Percentiles rank a stretch among this genome's conserved stretches.
Evolutionary conservation across 768 basidiomycete species (phyloP).

Genomic region (Pholiota molesta): DNA sequence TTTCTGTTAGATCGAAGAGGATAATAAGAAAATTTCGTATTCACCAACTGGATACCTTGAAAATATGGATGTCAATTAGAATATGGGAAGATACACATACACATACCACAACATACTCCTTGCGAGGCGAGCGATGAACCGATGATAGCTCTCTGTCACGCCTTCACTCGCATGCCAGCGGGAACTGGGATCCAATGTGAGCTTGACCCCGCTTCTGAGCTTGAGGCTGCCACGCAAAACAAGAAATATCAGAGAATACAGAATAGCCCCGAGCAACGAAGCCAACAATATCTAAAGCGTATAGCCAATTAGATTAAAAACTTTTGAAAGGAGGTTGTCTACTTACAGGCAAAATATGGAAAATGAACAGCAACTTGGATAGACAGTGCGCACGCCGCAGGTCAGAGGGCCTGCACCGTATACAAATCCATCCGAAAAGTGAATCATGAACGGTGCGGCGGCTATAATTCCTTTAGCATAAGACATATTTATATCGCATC

Average conservation of each 20-base stretch:
- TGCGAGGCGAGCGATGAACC: slow-evolving; percentile 63
- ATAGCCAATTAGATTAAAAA: background rate
- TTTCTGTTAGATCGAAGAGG: background rate
- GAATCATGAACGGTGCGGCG: slow-evolving; percentile 38
- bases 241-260: slow-evolving; percentile 66
- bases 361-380: slow-evolving; percentile 49
- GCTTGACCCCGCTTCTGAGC: slow-evolving; percentile 51
- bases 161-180: slow-evolving; percentile 41
- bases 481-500: background rate
- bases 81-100: background rate
- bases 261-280: slow-evolving; percentile 52
- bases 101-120: slow-evolving; percentile 73
- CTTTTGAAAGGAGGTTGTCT: background rate
- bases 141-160: slow-evolving; percentile 52
- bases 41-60: slow-evolving; percentile 62
- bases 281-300: slow-evolving; percentile 56
- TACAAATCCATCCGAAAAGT: slow-evolving; percentile 29
- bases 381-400: slow-evolving; percentile 52
- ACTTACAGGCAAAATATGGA: slow-evolving; percentile 67
- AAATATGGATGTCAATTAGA: slow-evolving; percentile 11
- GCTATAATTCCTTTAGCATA: slow-evolving; percentile 24
- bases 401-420: slow-evolving; percentile 57
- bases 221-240: slow-evolving; percentile 59
- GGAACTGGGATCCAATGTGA: slow-evolving; percentile 50
- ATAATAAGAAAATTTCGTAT: background rate